These are phyloP conservation scores for Xylaria palmicola DNA, from an alignment of 495 filamentous ascomycete genomes.

Conservation along the genomic window DNA sequence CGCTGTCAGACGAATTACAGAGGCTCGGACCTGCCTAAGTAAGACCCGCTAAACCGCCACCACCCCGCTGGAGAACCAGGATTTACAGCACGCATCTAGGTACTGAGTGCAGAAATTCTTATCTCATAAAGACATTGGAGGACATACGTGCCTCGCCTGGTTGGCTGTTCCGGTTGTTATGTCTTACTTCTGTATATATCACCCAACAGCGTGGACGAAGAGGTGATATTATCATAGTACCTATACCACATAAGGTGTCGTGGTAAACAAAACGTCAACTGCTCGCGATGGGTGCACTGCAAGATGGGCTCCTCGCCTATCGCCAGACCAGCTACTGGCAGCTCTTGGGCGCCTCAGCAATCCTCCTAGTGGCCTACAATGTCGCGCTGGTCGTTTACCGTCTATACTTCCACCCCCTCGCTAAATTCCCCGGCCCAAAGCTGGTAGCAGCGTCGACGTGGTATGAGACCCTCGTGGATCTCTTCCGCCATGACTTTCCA, in stretches of 20 bases:
- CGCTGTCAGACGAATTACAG: conserved; percentile 1
- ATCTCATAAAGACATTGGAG: neutral
- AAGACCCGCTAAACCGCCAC: neutral
- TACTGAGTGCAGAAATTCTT: neutral
- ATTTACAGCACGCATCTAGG: neutral
- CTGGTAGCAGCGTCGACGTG: neutral
- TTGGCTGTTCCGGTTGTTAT: no score
- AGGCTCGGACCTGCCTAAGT: conserved; percentile 1
- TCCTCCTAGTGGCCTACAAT: neutral
- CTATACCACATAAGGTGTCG: neutral
- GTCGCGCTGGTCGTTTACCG: neutral
- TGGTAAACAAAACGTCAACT: neutral
- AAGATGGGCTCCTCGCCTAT: neutral
- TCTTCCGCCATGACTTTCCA: neutral
- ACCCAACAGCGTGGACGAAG: neutral
- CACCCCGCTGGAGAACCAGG: neutral
- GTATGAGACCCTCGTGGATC: neutral
- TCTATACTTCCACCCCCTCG: neutral
- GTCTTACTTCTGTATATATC: neutral
- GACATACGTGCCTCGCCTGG: neutral
- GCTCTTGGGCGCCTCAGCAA: neutral
- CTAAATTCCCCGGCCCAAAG: neutral
- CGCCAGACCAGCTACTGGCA: neutral
- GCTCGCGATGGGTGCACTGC: neutral
- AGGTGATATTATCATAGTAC: neutral